A percentile compares a stretch with the other conserved stretches of the same genome.
phyloP scores from a whole-genome alignment of 225 moss, liverwort and hornwort genomes.

The Anthoceros angustus region DNA sequence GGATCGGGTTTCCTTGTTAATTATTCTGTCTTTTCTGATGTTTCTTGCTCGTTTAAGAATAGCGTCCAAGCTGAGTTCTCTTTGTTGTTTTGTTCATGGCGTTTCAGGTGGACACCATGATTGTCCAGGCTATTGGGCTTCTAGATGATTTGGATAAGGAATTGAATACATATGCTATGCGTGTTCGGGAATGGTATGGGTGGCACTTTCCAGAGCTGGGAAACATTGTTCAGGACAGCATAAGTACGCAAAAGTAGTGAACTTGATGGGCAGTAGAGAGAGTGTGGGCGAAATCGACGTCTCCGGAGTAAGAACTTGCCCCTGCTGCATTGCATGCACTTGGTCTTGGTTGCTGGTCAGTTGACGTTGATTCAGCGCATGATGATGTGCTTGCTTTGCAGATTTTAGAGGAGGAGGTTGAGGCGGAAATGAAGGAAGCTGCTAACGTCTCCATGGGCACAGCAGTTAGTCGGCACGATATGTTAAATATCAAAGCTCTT shows the following conservation, averaged over 20 bases:
- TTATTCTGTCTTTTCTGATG: too few species aligned
- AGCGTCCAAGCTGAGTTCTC: too few species aligned
- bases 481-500: constrained; percentile 66
- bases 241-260: constrained; percentile 59
- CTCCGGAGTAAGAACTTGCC: constrained; percentile 24
- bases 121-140: constrained; percentile 77
- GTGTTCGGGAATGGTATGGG: constrained; percentile 86
- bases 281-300: constrained; percentile 60
- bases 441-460: constrained; percentile 83
- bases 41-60: too few species aligned
- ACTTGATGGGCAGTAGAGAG: constrained; percentile 62
- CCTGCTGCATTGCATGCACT: neutral
- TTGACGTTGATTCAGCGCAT: neutral
- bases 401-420: constrained; percentile 59
- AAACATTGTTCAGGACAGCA: constrained; percentile 64
- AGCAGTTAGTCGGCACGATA: constrained; percentile 72
- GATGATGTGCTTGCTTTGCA: constrained; percentile 4
- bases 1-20: too few species aligned
- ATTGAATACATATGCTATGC: constrained; percentile 82
- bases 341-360: neutral
- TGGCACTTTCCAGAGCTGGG: constrained; percentile 86
- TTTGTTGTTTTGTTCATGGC: neutral
- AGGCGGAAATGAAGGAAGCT: constrained; percentile 69
- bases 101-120: constrained; percentile 65
- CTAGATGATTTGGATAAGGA: constrained; percentile 87